Conservation (phyloP, 2,329 filamentous ascomycete species). For the Colletotrichum salicis region DNA sequence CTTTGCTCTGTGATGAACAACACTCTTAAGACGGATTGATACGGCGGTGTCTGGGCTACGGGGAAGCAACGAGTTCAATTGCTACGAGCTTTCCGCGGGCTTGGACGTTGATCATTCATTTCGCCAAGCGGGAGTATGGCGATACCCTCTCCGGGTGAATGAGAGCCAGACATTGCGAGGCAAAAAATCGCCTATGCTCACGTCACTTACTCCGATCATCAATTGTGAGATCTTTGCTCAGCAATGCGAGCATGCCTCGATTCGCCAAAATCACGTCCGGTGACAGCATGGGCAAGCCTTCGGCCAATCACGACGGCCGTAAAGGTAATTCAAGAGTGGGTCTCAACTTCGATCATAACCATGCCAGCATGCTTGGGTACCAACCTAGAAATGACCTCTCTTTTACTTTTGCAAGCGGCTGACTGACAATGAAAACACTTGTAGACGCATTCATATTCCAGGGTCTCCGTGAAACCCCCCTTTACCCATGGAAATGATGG, state of each 20-base stretch:
- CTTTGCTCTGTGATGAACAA: not conserved
- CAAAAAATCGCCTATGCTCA: not conserved
- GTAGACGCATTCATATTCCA: no score
- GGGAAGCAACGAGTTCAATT: not conserved
- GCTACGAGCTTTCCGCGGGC: not conserved
- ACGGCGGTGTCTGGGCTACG: not conserved
- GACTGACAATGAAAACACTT: no score
- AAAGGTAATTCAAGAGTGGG: slow-evolving; percentile 13
- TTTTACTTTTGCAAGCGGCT: no score
- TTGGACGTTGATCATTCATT: not conserved
- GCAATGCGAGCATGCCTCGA: not conserved
- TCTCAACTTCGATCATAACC: not conserved
- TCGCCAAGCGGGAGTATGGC: not conserved
- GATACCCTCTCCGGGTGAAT: not conserved
- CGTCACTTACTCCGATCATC: not conserved
- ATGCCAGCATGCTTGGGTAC: not conserved
- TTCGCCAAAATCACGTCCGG: not conserved
- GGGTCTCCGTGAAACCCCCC: no score
- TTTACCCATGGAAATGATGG: no score
- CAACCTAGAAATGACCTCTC: not conserved
- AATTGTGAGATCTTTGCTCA: not conserved
- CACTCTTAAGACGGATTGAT: not conserved
- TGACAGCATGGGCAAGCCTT: slow-evolving; percentile 8
- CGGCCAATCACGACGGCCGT: not conserved
- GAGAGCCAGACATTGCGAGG: not conserved